phyloP scores from a whole-genome alignment of 2,329 filamentous ascomycete genomes.

The Plectosphaerella sp. region DNA sequence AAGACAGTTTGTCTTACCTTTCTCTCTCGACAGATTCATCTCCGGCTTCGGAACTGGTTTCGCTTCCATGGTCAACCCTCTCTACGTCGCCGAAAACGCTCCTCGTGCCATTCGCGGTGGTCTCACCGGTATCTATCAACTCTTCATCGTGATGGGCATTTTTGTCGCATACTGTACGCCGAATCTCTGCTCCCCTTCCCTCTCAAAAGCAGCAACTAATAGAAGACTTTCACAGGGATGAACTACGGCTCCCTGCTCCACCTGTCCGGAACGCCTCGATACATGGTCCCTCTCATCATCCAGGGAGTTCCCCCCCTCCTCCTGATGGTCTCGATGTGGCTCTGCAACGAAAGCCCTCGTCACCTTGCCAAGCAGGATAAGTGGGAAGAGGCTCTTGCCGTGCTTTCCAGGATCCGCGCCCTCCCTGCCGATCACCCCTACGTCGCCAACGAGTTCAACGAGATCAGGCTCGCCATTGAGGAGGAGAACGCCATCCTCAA shows the following conservation, averaged over 20 bases:
- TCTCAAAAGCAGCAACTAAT: too few species aligned
- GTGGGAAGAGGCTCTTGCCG: conserved; percentile 4
- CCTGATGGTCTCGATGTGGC: background rate
- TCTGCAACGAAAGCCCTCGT: conserved; percentile 3
- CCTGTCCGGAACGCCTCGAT: background rate
- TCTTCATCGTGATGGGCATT: conserved; percentile 3
- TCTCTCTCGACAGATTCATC: conserved; percentile 27
- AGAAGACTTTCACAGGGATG: background rate
- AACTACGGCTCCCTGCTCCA: conserved; percentile 1
- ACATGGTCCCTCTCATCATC: background rate
- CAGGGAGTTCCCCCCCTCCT: background rate
- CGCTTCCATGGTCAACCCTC: conserved; percentile 40
- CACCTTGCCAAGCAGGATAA: conserved; percentile 2
- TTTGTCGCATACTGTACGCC: background rate
- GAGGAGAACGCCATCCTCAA: conserved; percentile 15
- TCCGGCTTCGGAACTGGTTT: conserved; percentile 46
- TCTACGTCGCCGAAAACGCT: conserved; percentile 34
- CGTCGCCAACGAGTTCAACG: conserved; percentile 15
- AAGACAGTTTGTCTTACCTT: background rate
- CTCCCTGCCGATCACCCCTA: conserved; percentile 14
- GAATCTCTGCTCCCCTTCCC: too few species aligned
- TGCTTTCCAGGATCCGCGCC: conserved; percentile 13
- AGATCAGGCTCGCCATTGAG: conserved; percentile 12
- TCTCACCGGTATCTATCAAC: conserved; percentile 45
- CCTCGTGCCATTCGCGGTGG: conserved; percentile 46